phyloP scores from a whole-genome alignment of 192 early-diverging fungal genomes.

The Endogone sp. region DNA sequence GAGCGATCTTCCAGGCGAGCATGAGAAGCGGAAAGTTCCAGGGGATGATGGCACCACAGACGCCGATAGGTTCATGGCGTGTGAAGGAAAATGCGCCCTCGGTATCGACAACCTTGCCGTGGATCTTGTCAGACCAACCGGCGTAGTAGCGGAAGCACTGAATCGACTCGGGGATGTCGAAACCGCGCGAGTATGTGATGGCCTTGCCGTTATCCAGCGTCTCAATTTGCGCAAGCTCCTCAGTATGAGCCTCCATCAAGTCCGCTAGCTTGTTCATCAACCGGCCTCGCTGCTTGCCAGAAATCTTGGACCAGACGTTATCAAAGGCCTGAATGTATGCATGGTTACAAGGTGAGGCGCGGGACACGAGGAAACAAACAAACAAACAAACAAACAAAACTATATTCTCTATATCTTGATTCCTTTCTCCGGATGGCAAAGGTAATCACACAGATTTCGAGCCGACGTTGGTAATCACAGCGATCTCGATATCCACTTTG shows the following conservation, averaged over 20 bases:
- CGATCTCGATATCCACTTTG: too few species aligned
- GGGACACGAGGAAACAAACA: too few species aligned
- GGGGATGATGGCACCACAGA: slow-evolving; percentile 75
- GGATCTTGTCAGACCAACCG: slow-evolving; percentile 57
- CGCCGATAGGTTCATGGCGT: slow-evolving; percentile 62
- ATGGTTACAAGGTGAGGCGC: too few species aligned
- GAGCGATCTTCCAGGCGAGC: slow-evolving; percentile 79
- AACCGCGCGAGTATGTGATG: slow-evolving; percentile 43
- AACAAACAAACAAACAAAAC: too few species aligned
- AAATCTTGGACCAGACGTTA: slow-evolving; percentile 48
- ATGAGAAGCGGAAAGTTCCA: slow-evolving; percentile 62
- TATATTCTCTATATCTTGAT: too few species aligned
- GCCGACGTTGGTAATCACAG: too few species aligned
- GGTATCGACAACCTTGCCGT: slow-evolving; percentile 46
- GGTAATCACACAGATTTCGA: too few species aligned
- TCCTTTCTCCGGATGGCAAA: too few species aligned
- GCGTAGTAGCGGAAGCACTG: slow-evolving; percentile 77
- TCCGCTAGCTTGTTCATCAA: slow-evolving; percentile 60
- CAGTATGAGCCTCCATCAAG: slow-evolving; percentile 39
- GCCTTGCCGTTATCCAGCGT: slow-evolving; percentile 79
- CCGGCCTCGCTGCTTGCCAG: slow-evolving; percentile 40
- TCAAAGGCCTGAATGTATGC: slow-evolving; percentile 35
- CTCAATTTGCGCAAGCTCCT: slow-evolving; percentile 55
- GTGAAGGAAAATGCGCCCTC: slow-evolving; percentile 48
- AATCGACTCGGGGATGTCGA: slow-evolving; percentile 60